A percentile compares a stretch with the other conserved stretches of the same genome.
These are phyloP conservation scores for Dendrobium huoshanense DNA, from an alignment of 106 monocot species.

Conservation along the genomic window DNA sequence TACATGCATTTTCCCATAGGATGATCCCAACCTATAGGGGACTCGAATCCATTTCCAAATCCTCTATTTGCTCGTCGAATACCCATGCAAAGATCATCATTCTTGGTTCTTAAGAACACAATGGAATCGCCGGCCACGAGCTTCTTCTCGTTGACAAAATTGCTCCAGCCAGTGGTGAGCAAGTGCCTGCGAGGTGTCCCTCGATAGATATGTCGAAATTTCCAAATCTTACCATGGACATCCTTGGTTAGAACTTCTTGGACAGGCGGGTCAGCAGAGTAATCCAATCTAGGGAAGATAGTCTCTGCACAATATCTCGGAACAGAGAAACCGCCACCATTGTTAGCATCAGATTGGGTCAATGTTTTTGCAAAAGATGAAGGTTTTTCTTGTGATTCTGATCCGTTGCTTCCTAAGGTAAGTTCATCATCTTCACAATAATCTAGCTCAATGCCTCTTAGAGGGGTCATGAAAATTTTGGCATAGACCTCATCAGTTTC, in stretches of 20 bases:
- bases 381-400: slow-evolving; percentile 38
- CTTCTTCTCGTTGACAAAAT: slow-evolving; percentile 69
- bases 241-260: slow-evolving; percentile 62
- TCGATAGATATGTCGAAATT: slow-evolving; percentile 59
- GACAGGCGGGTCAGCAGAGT: slow-evolving; percentile 56
- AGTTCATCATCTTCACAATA: slow-evolving; percentile 10
- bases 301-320: slow-evolving; percentile 69
- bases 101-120: slow-evolving; percentile 52
- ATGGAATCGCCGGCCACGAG: slow-evolving; percentile 67
- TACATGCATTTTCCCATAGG: slow-evolving; percentile 1
- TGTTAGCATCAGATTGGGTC: slow-evolving; percentile 66
- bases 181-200: slow-evolving; percentile 61
- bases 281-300: slow-evolving; percentile 55
- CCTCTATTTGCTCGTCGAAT: slow-evolving; percentile 47
- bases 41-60: slow-evolving; percentile 18
- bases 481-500: slow-evolving; percentile 70
- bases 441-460: slow-evolving; percentile 30
- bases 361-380: slow-evolving; percentile 59
- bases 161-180: slow-evolving; percentile 70
- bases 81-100: slow-evolving; percentile 54
- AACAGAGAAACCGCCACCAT: slow-evolving; percentile 57
- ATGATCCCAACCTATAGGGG: slow-evolving; percentile 12
- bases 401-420: neutral
- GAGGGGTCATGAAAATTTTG: slow-evolving; percentile 46
- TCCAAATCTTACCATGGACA: slow-evolving; percentile 64